Evolutionary conservation across 179 eudicot species (phyloP), one percentile per base, ranked within the genome.

Genomic region (Spergularia azorica): DNA sequence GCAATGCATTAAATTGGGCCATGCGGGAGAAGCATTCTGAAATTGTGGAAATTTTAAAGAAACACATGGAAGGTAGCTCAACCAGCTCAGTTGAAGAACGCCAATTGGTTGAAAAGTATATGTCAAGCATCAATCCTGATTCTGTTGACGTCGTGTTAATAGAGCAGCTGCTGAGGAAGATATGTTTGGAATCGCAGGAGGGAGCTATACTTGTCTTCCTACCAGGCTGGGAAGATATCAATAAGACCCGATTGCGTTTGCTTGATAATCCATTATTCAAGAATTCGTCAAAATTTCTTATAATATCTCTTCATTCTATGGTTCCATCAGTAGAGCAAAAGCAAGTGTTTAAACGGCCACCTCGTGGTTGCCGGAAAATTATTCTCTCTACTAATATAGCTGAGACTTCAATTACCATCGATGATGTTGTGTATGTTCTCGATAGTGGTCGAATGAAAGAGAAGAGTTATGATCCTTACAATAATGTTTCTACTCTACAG

Each of bases 401-500:
- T 32, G 99, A 96, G 89, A 94, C 97, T 54, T 86, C 99, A 39
- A 70, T 96, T 71, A 96, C 99, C 67, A 94, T 96, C 38, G 94
- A 94, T 75, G 98, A 96, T 87, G 97, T 96, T 77, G 96, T 96
- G 70, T 96, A 83, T 83, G 99, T 96, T 38, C 38, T 96, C 56
- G 98, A 96, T 79, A 92, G 91, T 84, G 99, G 99, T 63, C 87
- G 97, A 71, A 88, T 96, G 96, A 96, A 96, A 84, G 99, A 96
- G 76, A 94, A 96, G 77, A 94, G 82, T 83, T 96, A 96, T 75
- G 99, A 96, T 72, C 99, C 99, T 0, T 92, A 92, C 74, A 88
- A 77, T 73, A 92, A 94, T 79, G 98, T 96, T 9, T 89, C 94
- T 64, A 96, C 98, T 67, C 92, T 94, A 74, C 97, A 90, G 64